Evolutionary conservation across 257 asterid genomes (phyloP).

Genomic region (Petunia axillaris): DNA sequence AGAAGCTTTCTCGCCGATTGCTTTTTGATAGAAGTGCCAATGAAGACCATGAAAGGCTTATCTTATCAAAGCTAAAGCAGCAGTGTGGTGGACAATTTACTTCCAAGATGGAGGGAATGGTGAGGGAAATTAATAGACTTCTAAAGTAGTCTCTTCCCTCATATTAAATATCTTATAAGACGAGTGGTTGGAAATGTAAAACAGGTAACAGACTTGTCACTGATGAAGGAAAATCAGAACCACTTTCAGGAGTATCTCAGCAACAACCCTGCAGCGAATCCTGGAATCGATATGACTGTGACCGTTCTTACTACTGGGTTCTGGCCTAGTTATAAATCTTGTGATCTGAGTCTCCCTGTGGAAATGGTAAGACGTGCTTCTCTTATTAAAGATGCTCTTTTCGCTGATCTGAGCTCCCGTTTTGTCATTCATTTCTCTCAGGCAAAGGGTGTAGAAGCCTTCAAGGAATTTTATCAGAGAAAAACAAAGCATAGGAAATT

Average conservation of each 20-base stretch:
- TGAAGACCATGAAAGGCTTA: conserved; percentile 55
- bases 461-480: conserved; percentile 49
- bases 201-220: conserved; percentile 57
- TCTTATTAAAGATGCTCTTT: neutral
- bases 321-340: conserved; percentile 66
- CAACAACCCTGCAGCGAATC: conserved; percentile 32
- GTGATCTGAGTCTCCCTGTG: conserved; percentile 56
- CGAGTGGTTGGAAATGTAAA: neutral
- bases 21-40: conserved; percentile 50
- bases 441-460: conserved; percentile 60
- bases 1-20: conserved; percentile 61
- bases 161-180: neutral
- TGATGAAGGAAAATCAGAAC: conserved; percentile 50
- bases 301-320: conserved; percentile 59
- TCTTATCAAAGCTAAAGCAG: conserved; percentile 57
- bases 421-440: conserved; percentile 28
- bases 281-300: conserved; percentile 53
- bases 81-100: conserved; percentile 59
- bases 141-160: neutral
- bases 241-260: conserved; percentile 47
- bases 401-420: neutral
- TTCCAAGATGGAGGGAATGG: conserved; percentile 77
- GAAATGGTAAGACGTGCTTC: conserved; percentile 49
- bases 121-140: conserved; percentile 25
- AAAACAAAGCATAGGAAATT: conserved; percentile 51